A percentile compares a stretch with the other conserved stretches of the same genome.
Conservation (phyloP, 768 basidiomycete genomes). For the Trametes cingulata region DNA sequence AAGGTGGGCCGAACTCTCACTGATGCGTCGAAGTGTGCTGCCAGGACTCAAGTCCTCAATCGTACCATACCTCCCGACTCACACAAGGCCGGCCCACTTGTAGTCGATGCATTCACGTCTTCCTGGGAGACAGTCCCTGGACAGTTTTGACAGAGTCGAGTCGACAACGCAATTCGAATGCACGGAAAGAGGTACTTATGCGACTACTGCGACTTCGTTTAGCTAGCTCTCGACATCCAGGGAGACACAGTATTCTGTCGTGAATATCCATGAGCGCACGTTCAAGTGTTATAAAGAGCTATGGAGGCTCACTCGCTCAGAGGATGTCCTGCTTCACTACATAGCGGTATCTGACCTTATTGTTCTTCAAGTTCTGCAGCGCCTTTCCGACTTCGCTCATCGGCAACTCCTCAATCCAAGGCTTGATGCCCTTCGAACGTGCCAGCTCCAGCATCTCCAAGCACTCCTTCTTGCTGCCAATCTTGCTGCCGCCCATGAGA, state of each 20-base stretch:
- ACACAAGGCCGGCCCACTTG: too few relatives aligned
- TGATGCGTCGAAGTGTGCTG: not conserved
- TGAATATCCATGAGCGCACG: not conserved
- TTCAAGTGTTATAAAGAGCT: not conserved
- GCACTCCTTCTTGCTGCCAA: constrained; percentile 62
- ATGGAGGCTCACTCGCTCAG: not conserved
- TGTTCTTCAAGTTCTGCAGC: constrained; percentile 47
- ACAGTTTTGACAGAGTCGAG: too few relatives aligned
- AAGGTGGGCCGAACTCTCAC: not conserved
- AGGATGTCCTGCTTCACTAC: constrained; percentile 41
- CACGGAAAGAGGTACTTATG: too few relatives aligned
- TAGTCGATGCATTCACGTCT: too few relatives aligned
- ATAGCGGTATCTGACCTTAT: constrained; percentile 54
- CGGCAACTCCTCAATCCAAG: constrained; percentile 44
- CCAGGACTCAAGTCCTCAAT: too few relatives aligned
- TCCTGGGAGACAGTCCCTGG: too few relatives aligned
- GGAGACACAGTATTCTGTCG: not conserved
- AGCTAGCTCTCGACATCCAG: too few relatives aligned
- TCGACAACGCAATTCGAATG: too few relatives aligned
- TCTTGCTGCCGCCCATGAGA: constrained; percentile 34
- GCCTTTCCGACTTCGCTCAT: constrained; percentile 52
- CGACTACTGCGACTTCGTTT: too few relatives aligned
- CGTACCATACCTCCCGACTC: too few relatives aligned
- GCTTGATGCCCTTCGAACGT: constrained; percentile 51
- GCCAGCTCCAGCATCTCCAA: constrained; percentile 61